Evolutionary conservation across 306 rosid genomes (phyloP).

Genomic region (Cucurbita maxima): DNA sequence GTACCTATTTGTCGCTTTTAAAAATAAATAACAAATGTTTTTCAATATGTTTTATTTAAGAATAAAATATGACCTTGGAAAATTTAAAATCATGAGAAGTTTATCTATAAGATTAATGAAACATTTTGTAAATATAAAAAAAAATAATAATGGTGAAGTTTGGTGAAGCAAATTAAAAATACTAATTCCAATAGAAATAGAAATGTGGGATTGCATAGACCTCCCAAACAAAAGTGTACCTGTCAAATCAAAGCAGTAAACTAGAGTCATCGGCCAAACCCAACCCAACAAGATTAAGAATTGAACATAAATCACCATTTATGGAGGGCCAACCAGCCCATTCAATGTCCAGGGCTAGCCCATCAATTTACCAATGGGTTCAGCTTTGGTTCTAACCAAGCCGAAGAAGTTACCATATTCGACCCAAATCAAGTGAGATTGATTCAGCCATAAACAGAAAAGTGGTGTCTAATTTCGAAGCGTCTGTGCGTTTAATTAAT

Average conservation of each 20-base stretch:
- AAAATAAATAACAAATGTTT: too few relatives aligned
- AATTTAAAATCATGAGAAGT: too few relatives aligned
- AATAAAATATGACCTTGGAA: too few relatives aligned
- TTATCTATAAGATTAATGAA: too few relatives aligned
- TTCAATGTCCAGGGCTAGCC: not conserved
- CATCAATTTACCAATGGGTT: too few relatives aligned
- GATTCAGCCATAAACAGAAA: not conserved
- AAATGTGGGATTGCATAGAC: not conserved
- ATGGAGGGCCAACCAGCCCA: not conserved
- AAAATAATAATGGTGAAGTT: not conserved
- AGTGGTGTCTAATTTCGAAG: not conserved
- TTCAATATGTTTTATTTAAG: too few relatives aligned
- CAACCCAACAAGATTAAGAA: not conserved
- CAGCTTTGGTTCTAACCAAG: too few relatives aligned
- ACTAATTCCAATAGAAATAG: not conserved
- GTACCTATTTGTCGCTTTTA: too few relatives aligned
- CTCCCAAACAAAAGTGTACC: not conserved
- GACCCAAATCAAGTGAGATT: not conserved
- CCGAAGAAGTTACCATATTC: not conserved
- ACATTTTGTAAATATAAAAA: not conserved
- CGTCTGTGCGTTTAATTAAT: not conserved
- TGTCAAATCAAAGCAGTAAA: constrained; percentile 3
- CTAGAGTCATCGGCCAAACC: not conserved
- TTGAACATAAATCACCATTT: too few relatives aligned
- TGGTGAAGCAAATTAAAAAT: not conserved